These are phyloP conservation scores for Clitoria ternatea DNA, from an alignment of 306 rosid genomes.

Conservation along the genomic window DNA sequence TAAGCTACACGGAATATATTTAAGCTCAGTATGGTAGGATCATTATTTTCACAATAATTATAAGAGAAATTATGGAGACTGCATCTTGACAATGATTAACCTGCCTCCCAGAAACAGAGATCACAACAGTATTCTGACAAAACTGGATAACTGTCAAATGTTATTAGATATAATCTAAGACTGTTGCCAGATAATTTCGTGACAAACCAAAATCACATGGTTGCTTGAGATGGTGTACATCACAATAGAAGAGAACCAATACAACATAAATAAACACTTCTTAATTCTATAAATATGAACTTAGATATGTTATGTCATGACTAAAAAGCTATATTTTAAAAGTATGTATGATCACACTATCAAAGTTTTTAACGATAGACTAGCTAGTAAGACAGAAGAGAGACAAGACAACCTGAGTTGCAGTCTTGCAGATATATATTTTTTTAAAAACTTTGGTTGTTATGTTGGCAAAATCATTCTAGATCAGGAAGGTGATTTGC, in stretches of 20 bases:
- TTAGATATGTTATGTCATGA: neutral
- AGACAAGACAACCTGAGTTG: too few relatives aligned
- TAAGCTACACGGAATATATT: neutral
- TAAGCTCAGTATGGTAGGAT: neutral
- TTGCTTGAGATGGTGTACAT: neutral
- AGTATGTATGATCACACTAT: neutral
- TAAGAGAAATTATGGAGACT: neutral
- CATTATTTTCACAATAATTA: conserved; percentile 9
- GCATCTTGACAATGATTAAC: neutral
- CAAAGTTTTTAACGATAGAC: neutral
- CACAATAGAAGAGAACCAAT: conserved; percentile 7
- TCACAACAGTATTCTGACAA: neutral
- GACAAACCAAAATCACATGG: neutral
- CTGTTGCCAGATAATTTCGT: neutral
- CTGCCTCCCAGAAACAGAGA: neutral
- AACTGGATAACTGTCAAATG: neutral
- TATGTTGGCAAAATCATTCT: too few relatives aligned
- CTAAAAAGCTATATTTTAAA: neutral
- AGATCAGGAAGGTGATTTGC: too few relatives aligned
- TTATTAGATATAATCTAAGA: neutral
- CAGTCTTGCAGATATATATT: too few relatives aligned
- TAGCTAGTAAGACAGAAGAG: too few relatives aligned
- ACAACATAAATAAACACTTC: neutral
- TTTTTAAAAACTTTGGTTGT: too few relatives aligned
- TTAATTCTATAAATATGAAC: neutral